Conservation (phyloP, 345 rosid species). For the Sisymbrium altissimum region DNA sequence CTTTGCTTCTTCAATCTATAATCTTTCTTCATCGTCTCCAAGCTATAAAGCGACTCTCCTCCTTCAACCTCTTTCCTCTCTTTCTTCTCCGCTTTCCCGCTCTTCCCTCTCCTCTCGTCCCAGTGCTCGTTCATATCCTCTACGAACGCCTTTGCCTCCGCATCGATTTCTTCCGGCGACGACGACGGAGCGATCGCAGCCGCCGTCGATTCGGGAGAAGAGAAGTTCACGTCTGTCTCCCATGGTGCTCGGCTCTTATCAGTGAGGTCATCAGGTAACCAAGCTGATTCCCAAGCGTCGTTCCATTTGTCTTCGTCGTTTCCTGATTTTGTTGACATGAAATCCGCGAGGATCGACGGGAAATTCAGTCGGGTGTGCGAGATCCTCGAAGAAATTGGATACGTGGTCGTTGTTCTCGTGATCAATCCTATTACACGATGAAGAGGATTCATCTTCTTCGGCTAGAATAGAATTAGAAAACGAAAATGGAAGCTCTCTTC, state of each 20-base stretch:
- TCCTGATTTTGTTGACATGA: constrained; percentile 37
- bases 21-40: constrained; percentile 86
- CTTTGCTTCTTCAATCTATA: constrained; percentile 92
- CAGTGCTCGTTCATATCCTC: constrained; percentile 93
- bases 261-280: constrained; percentile 74
- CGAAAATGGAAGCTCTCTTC: not conserved
- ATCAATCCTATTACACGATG: constrained; percentile 25
- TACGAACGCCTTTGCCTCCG: constrained; percentile 82
- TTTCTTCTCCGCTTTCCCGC: constrained; percentile 29
- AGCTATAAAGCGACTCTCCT: constrained; percentile 52
- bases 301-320: constrained; percentile 79
- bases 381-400: not conserved
- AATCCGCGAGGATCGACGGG: constrained; percentile 2
- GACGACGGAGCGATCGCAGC: not conserved
- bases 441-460: constrained; percentile 36
- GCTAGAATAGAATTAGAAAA: not conserved
- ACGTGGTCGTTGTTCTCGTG: constrained; percentile 3
- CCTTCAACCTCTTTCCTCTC: constrained; percentile 9
- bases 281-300: constrained; percentile 90
- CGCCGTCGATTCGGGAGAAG: constrained; percentile 21
- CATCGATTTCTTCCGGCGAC: constrained; percentile 45
- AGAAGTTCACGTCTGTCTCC: constrained; percentile 75
- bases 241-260: constrained; percentile 64
- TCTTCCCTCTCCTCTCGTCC: constrained; percentile 58
- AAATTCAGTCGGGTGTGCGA: constrained; percentile 16